Evolutionary conservation across 768 basidiomycete species (phyloP).

Genomic region (Tylopilus sp.): DNA sequence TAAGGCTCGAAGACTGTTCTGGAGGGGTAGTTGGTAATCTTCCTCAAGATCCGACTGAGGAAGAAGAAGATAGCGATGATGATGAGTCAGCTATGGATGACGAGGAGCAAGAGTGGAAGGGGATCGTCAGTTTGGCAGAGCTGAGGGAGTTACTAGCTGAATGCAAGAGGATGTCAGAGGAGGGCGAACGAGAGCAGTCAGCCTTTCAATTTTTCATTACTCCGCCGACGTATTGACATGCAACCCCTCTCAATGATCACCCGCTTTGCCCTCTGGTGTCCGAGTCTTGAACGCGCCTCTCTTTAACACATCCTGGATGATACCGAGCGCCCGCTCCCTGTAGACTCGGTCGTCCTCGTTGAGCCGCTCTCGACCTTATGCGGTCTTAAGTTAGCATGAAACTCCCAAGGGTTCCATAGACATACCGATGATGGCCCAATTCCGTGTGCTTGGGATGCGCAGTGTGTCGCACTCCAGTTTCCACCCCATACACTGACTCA

Average conservation of each 20-base stretch:
- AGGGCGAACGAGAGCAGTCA: conserved; percentile 28
- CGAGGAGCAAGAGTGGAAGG: conserved; percentile 27
- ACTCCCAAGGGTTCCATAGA: conserved; percentile 3
- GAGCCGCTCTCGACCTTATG: conserved; percentile 28
- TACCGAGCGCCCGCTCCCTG: conserved; percentile 42
- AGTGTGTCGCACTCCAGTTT: conserved; percentile 80
- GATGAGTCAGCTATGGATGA: conserved; percentile 32
- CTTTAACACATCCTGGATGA: conserved; percentile 52
- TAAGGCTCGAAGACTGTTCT: too few relatives aligned
- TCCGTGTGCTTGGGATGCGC: conserved; percentile 89
- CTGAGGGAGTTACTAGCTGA: conserved; percentile 55
- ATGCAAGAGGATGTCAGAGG: conserved; percentile 45
- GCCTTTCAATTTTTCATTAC: conserved; percentile 18
- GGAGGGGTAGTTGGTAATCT: too few relatives aligned
- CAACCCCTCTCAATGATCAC: conserved; percentile 18
- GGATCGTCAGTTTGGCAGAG: conserved; percentile 36
- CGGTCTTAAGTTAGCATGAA: neutral
- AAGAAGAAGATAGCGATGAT: conserved; percentile 25
- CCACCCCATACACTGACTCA: conserved; percentile 80
- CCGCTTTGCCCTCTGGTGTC: conserved; percentile 65
- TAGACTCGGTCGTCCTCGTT: conserved; percentile 9
- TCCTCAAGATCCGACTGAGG: conserved; percentile 11
- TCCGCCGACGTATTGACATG: conserved; percentile 7
- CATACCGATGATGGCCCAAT: conserved; percentile 88
- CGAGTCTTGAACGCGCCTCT: conserved; percentile 73